A percentile compares a stretch with the other conserved stretches of the same genome.
These are phyloP conservation scores for Mycocentrospora acerina DNA, from an alignment of 2,329 filamentous ascomycete genomes.

Conservation along the genomic window DNA sequence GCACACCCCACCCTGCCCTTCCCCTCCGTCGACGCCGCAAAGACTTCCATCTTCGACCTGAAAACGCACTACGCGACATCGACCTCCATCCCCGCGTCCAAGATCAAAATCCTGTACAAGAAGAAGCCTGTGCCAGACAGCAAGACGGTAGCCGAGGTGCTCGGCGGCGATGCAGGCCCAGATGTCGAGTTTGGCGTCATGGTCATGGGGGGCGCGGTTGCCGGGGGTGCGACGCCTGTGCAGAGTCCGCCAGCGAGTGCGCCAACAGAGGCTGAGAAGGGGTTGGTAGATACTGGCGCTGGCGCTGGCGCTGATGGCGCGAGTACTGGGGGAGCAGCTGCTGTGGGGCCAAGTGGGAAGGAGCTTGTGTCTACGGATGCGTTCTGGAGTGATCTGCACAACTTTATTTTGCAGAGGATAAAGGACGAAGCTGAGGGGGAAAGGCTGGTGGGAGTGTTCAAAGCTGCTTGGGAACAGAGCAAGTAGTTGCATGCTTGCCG, in stretches of 20 bases:
- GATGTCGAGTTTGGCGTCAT: constrained; percentile 81
- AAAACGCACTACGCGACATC: constrained; percentile 68
- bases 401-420: constrained; percentile 76
- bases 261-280: constrained; percentile 55
- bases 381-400: constrained; percentile 86
- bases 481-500: constrained; percentile 14
- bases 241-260: constrained; percentile 52
- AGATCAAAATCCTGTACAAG: constrained; percentile 81
- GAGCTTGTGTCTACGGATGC: constrained; percentile 67
- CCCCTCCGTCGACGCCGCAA: constrained; percentile 58
- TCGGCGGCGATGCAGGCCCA: constrained; percentile 56
- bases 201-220: constrained; percentile 69
- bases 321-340: constrained; percentile 39
- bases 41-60: constrained; percentile 76
- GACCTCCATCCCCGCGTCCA: constrained; percentile 61
- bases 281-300: constrained; percentile 19
- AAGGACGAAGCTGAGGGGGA: constrained; percentile 68
- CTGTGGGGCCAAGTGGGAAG: constrained; percentile 57
- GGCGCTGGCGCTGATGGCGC: constrained; percentile 16
- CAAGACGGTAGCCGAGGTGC: constrained; percentile 74
- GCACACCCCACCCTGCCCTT: constrained; percentile 66
- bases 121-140: constrained; percentile 82
- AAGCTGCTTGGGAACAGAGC: constrained; percentile 63
- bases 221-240: constrained; percentile 42
- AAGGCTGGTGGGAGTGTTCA: constrained; percentile 68